phyloP scores from a whole-genome alignment of 176 grass and related monocot genomes.

The Phoenix roebelenii region DNA sequence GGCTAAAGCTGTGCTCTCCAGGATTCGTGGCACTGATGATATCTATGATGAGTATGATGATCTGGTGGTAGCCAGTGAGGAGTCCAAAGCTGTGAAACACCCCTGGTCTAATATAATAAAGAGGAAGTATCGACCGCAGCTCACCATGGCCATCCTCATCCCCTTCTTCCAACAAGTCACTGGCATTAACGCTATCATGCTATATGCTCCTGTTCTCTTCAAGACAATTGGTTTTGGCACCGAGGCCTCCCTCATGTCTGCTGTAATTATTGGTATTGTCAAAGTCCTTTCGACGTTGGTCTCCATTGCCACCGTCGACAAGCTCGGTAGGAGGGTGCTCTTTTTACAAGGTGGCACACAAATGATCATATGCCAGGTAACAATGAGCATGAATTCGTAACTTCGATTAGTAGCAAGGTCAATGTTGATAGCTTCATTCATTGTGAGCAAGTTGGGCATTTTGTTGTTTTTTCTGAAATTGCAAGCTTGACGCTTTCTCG shows the following conservation, averaged over 20 bases:
- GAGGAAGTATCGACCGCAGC: slow-evolving; percentile 15
- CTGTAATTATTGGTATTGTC: slow-evolving; percentile 18
- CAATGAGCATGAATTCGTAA: too few species aligned
- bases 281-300: slow-evolving; percentile 19
- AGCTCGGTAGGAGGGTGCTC: not conserved
- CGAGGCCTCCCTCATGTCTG: slow-evolving; percentile 12
- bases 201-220: slow-evolving; percentile 21
- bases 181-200: slow-evolving; percentile 24
- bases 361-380: slow-evolving; percentile 24
- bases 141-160: slow-evolving; percentile 14
- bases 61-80: not conserved
- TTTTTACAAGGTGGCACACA: slow-evolving; percentile 17
- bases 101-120: slow-evolving; percentile 9
- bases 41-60: slow-evolving; percentile 8
- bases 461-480: too few species aligned
- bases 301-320: slow-evolving; percentile 18
- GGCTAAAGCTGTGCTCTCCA: slow-evolving; percentile 10
- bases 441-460: too few species aligned
- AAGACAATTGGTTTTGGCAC: slow-evolving; percentile 15
- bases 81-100: slow-evolving; percentile 3
- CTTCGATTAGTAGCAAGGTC: too few species aligned
- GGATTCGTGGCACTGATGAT: slow-evolving; percentile 15
- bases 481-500: too few species aligned
- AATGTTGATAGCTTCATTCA: too few species aligned
- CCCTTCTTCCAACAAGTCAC: slow-evolving; percentile 24